Conservation (phyloP, 1,139 yeast genomes). For the Magnusiomyces suaveolens region DNA sequence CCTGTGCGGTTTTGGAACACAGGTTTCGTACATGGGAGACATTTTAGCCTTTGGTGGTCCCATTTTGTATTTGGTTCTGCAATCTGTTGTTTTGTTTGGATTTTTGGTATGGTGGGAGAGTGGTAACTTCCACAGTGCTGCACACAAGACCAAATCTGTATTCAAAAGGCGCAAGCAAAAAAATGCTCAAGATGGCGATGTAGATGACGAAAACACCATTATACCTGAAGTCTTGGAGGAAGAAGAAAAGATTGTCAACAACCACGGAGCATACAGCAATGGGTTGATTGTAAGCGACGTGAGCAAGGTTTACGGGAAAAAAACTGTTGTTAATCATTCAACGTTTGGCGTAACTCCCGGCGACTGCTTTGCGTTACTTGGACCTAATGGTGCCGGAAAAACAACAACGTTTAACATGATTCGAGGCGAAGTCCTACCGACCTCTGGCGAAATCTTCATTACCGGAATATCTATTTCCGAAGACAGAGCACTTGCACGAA, state of each 20-base stretch:
- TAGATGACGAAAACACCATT: slow-evolving; percentile 6
- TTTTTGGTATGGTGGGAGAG: slow-evolving; percentile 32
- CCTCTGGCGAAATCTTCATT: slow-evolving; percentile 28
- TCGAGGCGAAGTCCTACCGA: slow-evolving; percentile 40
- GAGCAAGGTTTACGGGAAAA: slow-evolving; percentile 25
- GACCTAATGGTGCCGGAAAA: slow-evolving; percentile 98
- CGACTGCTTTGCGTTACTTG: slow-evolving; percentile 42
- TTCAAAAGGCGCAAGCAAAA: slow-evolving; percentile 10
- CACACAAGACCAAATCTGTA: not conserved
- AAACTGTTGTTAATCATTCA: slow-evolving; percentile 29
- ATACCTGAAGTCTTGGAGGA: not conserved
- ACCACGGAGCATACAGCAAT: not conserved
- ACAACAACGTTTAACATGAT: slow-evolving; percentile 68
- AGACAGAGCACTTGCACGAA: slow-evolving; percentile 27
- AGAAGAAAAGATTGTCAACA: not conserved
- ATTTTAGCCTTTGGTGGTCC: slow-evolving; percentile 33
- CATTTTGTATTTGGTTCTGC: slow-evolving; percentile 28
- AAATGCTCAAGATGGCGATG: not conserved
- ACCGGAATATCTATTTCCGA: slow-evolving; percentile 26
- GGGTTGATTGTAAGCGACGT: slow-evolving; percentile 29
- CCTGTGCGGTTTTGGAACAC: slow-evolving; percentile 22
- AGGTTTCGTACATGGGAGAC: slow-evolving; percentile 25
- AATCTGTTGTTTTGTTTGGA: slow-evolving; percentile 21
- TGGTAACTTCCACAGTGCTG: slow-evolving; percentile 16
- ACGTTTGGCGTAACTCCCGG: slow-evolving; percentile 30